Evolutionary conservation across 148 eudicot species (phyloP).

Genomic region (Rheum nobile): DNA sequence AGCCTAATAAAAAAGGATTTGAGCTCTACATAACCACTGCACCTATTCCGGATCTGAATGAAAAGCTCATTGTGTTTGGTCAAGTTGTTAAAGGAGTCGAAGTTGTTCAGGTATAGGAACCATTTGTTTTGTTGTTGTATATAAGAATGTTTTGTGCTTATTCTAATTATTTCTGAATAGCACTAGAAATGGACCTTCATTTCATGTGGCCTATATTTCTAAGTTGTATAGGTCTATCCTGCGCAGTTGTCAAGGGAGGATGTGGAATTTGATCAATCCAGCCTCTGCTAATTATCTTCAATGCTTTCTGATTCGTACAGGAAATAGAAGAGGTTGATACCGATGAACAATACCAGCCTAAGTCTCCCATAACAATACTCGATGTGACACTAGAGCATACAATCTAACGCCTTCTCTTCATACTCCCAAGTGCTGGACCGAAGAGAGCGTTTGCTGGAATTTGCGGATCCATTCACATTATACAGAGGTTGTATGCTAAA

Average conservation of each 20-base stretch:
- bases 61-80: constrained; percentile 78
- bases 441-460: not conserved
- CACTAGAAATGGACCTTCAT: not conserved
- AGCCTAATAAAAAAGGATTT: constrained; percentile 44
- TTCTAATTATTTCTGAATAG: not conserved
- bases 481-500: not conserved
- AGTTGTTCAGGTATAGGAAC: constrained; percentile 67
- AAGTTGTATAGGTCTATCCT: not conserved
- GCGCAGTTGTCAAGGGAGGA: not conserved
- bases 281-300: not conserved
- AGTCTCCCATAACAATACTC: constrained; percentile 57
- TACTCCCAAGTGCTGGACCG: not conserved
- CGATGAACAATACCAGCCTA: constrained; percentile 79
- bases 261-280: not conserved
- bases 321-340: constrained; percentile 99
- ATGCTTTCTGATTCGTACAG: constrained; percentile 21
- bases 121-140: not conserved
- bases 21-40: constrained; percentile 86
- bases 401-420: constrained; percentile 16
- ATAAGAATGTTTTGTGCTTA: not conserved
- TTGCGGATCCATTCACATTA: not conserved
- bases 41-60: constrained; percentile 85
- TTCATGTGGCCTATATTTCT: not conserved
- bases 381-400: constrained; percentile 61
- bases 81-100: constrained; percentile 85